phyloP scores from a whole-genome alignment of 2,329 filamentous ascomycete species.

The Calonectria honghensis region DNA sequence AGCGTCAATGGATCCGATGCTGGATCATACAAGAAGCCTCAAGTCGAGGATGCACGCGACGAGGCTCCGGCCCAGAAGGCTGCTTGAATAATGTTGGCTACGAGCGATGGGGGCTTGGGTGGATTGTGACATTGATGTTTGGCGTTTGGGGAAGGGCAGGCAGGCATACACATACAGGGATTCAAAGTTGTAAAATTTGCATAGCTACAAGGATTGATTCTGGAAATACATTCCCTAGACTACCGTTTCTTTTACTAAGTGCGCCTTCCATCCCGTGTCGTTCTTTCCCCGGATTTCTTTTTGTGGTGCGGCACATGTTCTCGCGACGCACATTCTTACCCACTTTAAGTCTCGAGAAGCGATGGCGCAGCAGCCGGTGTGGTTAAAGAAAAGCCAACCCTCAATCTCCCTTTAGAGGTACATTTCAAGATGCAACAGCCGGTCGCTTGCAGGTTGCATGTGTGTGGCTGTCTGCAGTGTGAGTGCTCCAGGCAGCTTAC shows the following conservation, averaged over 20 bases:
- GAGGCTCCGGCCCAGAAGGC: neutral
- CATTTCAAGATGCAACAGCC: constrained; percentile 33
- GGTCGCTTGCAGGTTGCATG: constrained; percentile 38
- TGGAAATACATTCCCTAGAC: constrained; percentile 30
- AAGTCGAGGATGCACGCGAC: constrained; percentile 48
- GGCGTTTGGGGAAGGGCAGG: constrained; percentile 40
- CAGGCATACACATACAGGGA: constrained; percentile 16
- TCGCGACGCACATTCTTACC: constrained; percentile 20
- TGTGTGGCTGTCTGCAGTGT: constrained; percentile 36
- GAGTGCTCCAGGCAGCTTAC: constrained; percentile 18
- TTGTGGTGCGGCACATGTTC: neutral
- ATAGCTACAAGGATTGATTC: constrained; percentile 25
- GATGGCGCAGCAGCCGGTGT: constrained; percentile 4
- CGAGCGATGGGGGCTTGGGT: constrained; percentile 10
- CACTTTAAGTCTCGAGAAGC: neutral
- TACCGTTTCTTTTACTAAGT: constrained; percentile 11
- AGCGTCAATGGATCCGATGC: constrained; percentile 45
- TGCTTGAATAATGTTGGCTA: constrained; percentile 14
- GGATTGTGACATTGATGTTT: constrained; percentile 34
- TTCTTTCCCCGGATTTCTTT: constrained; percentile 31
- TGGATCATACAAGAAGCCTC: constrained; percentile 51
- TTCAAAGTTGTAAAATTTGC: constrained; percentile 28
- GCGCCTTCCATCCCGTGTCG: neutral
- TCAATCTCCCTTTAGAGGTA: neutral
- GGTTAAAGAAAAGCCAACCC: neutral